Base-by-base conservation (phyloP, 2,329 filamentous ascomycete genomes). In the Hirsutella minnesotensis region DNA sequence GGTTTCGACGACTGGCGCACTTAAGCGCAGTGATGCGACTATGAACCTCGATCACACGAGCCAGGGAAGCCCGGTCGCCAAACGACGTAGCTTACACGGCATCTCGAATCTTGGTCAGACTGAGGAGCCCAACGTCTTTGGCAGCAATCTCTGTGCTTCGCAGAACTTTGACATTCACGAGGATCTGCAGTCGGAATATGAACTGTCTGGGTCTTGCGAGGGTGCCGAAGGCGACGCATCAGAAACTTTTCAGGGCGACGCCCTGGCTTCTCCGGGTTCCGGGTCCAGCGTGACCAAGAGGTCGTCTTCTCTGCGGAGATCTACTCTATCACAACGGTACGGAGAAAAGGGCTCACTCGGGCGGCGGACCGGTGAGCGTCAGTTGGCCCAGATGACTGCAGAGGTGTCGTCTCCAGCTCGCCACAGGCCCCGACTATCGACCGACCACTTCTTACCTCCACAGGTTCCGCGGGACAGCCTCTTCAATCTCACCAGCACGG, bases 21-120 rank as follows among this genome's bases (percentile, higher is more conserved):
- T 96, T 52, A 95, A 96, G 72, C 81, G 92, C 53, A 90, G 83
- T 56, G 90, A 96, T 66, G 83, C 85, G 36, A 82, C 83, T 41
- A 90, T 94, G 84, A 87, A 86, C 55, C 67, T 94, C 39, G 89
- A 94, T 54, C 83, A 86, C 49, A 72, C 79, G 22, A 82, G 75
- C 53, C 71, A 84, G 44, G 85, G 85, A 51, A 95, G 86, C 56
- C 90, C 92, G 1, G 85, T 90, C 46, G 86, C 89, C 38, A 95
- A 95, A 69, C 77, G 92, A 50, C 79, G 92, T 55, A 95, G 89
- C 63, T 65, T 94, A 52, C 86, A 95, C 59, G 83, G 83, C 40
- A 75, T 80, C 36, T 70, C 81, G n/a, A 76, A 66, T 51, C 69
- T 81, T 48, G 71, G 72, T 38, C 60, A 68, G 21, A 52, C 79